Percentiles rank a stretch among this genome's conserved stretches.
Evolutionary conservation across 805 yeast genomes (phyloP).

Genomic region (Starmerella powellii): DNA sequence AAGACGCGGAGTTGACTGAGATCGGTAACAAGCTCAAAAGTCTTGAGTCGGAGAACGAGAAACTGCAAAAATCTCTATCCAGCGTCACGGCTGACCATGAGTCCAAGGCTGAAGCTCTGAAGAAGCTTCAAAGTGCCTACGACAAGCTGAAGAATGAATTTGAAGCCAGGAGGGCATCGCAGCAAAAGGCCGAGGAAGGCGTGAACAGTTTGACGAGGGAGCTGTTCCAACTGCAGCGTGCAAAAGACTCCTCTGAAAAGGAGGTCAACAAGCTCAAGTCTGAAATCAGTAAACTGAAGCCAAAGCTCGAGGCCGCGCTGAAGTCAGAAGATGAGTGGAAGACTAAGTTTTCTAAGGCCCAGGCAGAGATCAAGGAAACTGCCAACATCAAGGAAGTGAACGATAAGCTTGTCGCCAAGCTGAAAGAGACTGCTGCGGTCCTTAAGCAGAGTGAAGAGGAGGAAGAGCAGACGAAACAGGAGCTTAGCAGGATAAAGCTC

Average conservation of each 20-base stretch:
- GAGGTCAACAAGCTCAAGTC: slow-evolving; percentile 10
- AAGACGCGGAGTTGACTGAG: neutral
- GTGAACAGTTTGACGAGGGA: slow-evolving; percentile 85
- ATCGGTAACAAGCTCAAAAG: neutral
- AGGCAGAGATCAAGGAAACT: slow-evolving; percentile 23
- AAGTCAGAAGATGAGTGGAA: slow-evolving; percentile 13
- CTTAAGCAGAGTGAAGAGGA: slow-evolving; percentile 19
- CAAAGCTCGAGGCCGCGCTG: slow-evolving; percentile 18
- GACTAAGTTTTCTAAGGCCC: slow-evolving; percentile 25
- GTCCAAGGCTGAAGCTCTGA: neutral
- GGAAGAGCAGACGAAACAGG: slow-evolving; percentile 14
- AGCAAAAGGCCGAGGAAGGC: slow-evolving; percentile 67
- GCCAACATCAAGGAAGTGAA: slow-evolving; percentile 25
- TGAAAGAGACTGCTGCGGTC: slow-evolving; percentile 24
- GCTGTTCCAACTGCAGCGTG: slow-evolving; percentile 50
- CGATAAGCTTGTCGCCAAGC: slow-evolving; percentile 36
- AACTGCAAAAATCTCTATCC: slow-evolving; percentile 2
- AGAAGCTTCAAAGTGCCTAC: slow-evolving; percentile 1
- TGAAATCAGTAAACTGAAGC: slow-evolving; percentile 21
- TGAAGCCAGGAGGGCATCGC: slow-evolving; percentile 32
- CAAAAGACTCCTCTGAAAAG: slow-evolving; percentile 34
- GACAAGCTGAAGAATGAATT: slow-evolving; percentile 21
- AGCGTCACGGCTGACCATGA: slow-evolving; percentile 2
- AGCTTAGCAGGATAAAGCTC: slow-evolving; percentile 7
- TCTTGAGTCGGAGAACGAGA: neutral